Percentiles rank a stretch among this genome's conserved stretches.
phyloP scores from a whole-genome alignment of 2,329 filamentous ascomycete genomes.

The Phyllosticta ampelicida region DNA sequence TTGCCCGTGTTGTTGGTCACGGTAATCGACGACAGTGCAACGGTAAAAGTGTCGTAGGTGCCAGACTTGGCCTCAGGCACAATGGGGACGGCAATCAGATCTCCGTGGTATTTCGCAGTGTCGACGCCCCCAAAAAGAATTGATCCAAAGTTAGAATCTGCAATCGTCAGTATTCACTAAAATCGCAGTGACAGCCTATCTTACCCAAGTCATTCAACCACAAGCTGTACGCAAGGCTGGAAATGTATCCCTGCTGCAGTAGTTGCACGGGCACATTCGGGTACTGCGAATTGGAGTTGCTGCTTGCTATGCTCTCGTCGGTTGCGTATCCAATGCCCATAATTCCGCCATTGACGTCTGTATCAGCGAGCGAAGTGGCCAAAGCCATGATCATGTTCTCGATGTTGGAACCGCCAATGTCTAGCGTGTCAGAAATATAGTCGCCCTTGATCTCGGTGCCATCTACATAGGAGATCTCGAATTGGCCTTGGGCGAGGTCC shows the following conservation, averaged over 20 bases:
- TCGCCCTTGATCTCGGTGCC: constrained; percentile 3
- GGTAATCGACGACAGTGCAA: constrained; percentile 2
- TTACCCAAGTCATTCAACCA: constrained; percentile 46
- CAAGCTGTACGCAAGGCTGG: constrained; percentile 55
- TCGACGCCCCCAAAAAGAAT: constrained; percentile 71
- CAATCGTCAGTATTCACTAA: not conserved
- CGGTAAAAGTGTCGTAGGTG: constrained; percentile 3
- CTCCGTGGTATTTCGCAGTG: constrained; percentile 50
- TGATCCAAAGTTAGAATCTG: constrained; percentile 39
- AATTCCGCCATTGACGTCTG: not conserved
- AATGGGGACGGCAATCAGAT: constrained; percentile 58
- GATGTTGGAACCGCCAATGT: constrained; percentile 5
- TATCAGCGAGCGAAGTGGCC: not conserved
- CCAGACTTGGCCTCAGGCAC: constrained; percentile 3
- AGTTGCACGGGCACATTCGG: constrained; percentile 59
- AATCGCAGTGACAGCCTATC: constrained; percentile 52
- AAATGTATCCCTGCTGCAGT: constrained; percentile 49
- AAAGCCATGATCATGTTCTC: constrained; percentile 8
- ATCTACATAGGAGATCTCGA: constrained; percentile 8
- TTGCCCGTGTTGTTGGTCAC: constrained; percentile 1
- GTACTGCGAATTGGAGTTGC: constrained; percentile 34
- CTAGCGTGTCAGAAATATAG: constrained; percentile 2
- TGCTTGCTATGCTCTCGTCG: constrained; percentile 1
- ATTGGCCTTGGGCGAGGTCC: constrained; percentile 1
- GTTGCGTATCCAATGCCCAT: constrained; percentile 8